phyloP scores from a whole-genome alignment of 176 grass and related monocot species.

The Paspalum vaginatum region DNA sequence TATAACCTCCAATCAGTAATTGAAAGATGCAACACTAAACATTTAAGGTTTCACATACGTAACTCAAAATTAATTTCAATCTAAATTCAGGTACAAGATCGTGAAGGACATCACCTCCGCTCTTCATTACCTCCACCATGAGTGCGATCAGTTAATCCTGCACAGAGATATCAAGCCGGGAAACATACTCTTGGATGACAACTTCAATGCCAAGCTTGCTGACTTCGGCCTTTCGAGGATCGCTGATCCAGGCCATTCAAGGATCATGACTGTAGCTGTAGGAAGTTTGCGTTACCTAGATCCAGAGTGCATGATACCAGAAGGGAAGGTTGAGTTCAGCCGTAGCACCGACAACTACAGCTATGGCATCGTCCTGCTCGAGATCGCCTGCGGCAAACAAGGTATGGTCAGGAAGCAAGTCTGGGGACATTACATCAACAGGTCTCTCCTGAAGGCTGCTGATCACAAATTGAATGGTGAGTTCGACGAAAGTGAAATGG shows the following conservation, averaged over 20 bases:
- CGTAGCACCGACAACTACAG: not conserved
- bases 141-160: not conserved
- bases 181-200: too few relatives aligned
- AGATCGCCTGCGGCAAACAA: not conserved
- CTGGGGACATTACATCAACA: not conserved
- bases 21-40: too few relatives aligned
- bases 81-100: not conserved
- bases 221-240: conserved; percentile 22
- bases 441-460: not conserved
- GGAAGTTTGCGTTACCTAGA: not conserved
- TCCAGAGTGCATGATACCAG: not conserved
- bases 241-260: not conserved
- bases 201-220: not conserved
- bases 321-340: not conserved
- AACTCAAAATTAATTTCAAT: too few relatives aligned
- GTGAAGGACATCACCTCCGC: not conserved
- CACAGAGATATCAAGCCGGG: not conserved
- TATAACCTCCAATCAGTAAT: too few relatives aligned
- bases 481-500: not conserved
- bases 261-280: not conserved
- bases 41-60: not conserved
- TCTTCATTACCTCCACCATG: not conserved
- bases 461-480: not conserved
- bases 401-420: not conserved
- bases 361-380: not conserved